A percentile compares a stretch with the other conserved stretches of the same genome.
Conservation (phyloP, 2,329 filamentous ascomycete species). For the Calonectria montana region DNA sequence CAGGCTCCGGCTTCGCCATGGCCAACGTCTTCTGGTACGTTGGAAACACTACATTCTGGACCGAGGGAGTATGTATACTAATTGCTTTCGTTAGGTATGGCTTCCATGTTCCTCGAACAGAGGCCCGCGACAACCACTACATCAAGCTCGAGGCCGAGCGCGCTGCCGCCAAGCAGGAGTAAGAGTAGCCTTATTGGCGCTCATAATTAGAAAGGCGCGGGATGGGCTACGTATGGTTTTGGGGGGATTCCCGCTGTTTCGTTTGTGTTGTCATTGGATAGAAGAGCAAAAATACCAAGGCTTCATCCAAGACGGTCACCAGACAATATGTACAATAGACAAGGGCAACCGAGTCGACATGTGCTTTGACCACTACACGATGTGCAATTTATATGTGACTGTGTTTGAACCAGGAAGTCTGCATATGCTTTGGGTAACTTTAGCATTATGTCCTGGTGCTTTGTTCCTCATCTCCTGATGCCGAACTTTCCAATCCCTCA, state of each 20-base stretch:
- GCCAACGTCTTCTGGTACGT: conserved; percentile 69
- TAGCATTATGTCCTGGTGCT: background rate
- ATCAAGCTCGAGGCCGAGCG: conserved; percentile 68
- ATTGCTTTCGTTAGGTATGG: conserved; percentile 62
- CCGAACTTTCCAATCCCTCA: background rate
- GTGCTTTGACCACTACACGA: conserved; percentile 26
- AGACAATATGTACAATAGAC: conserved; percentile 44
- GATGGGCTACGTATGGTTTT: conserved; percentile 30
- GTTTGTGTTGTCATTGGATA: conserved; percentile 41
- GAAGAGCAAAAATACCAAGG: conserved; percentile 40
- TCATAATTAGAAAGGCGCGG: conserved; percentile 13
- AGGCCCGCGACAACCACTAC: conserved; percentile 69
- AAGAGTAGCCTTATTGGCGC: conserved; percentile 20
- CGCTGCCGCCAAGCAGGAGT: conserved; percentile 52
- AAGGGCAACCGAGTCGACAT: conserved; percentile 40
- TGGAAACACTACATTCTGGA: background rate
- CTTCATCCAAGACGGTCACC: conserved; percentile 37
- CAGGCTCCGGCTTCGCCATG: conserved; percentile 66
- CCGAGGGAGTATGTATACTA: background rate
- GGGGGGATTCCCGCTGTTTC: conserved; percentile 34
- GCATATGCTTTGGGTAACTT: too few relatives aligned
- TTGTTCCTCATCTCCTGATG: background rate
- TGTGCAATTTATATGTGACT: conserved; percentile 15
- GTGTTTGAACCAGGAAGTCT: background rate
- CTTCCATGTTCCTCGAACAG: conserved; percentile 70